Percentiles rank a stretch among this genome's conserved stretches.
Evolutionary conservation across 306 rosid species (phyloP).

Genomic region (Clitoria ternatea): DNA sequence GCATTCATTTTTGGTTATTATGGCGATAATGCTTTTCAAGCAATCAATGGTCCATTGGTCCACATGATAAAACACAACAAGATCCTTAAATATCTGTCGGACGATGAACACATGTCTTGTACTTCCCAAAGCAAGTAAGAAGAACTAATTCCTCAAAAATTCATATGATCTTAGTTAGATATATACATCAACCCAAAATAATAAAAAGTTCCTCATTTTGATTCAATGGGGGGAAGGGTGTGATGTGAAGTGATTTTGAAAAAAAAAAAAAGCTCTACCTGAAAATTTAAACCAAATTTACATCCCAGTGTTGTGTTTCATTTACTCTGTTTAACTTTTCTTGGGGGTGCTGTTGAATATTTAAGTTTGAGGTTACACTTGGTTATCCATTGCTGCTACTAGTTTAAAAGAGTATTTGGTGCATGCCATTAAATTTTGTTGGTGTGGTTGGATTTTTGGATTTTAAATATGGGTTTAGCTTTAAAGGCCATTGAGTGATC

Average conservation of each 20-base stretch:
- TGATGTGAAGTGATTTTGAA: too few species aligned
- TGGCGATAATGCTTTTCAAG: background rate
- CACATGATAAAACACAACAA: slow-evolving; percentile 20
- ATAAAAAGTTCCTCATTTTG: background rate
- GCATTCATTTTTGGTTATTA: background rate
- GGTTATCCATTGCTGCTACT: background rate
- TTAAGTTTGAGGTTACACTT: slow-evolving; percentile 26
- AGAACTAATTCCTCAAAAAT: slow-evolving; percentile 22
- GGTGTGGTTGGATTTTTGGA: slow-evolving; percentile 33
- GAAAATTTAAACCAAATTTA: background rate
- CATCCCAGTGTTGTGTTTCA: background rate
- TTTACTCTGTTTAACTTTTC: background rate
- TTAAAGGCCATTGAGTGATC: slow-evolving; percentile 42
- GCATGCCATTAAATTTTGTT: slow-evolving; percentile 36
- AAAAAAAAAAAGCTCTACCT: background rate
- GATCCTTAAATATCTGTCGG: slow-evolving; percentile 29
- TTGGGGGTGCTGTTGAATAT: slow-evolving; percentile 27
- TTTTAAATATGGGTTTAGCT: slow-evolving; percentile 40
- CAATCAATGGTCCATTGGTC: slow-evolving; percentile 33
- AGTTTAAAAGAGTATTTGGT: background rate
- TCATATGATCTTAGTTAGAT: background rate
- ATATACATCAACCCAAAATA: background rate
- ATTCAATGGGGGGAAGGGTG: too few species aligned
- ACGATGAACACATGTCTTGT: slow-evolving; percentile 20
- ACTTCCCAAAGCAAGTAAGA: slow-evolving; percentile 19